Evolutionary conservation across 1,284 basidiomycete species (phyloP).

Genomic region (Ustilago loliicola): DNA sequence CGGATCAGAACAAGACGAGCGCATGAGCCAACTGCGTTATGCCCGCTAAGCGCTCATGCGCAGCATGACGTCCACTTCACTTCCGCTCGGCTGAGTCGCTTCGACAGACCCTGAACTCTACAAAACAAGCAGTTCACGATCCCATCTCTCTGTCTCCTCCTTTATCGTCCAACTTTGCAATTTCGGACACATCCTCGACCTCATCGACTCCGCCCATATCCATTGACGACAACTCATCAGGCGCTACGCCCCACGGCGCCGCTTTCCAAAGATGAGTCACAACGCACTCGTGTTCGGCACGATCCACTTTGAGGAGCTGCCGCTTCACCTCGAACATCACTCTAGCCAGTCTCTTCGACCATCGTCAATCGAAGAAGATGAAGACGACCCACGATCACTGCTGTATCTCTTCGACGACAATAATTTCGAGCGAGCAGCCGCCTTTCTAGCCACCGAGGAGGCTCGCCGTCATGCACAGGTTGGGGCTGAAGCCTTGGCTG

Average conservation of each 20-base stretch:
- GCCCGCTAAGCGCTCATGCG: constrained; percentile 3
- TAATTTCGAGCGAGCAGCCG: constrained; percentile 37
- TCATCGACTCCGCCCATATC: background rate
- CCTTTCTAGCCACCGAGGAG: constrained; percentile 26
- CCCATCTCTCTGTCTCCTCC: background rate
- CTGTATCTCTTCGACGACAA: constrained; percentile 57
- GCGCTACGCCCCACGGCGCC: background rate
- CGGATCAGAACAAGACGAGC: background rate
- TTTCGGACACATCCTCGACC: background rate
- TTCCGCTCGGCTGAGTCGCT: background rate
- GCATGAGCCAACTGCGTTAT: constrained; percentile 1
- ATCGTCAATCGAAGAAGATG: constrained; percentile 46
- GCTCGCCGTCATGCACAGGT: constrained; percentile 29
- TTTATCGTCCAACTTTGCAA: background rate
- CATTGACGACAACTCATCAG: background rate
- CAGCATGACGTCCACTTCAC: background rate
- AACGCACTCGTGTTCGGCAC: constrained; percentile 23
- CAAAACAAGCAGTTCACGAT: background rate
- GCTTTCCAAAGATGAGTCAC: constrained; percentile 11
- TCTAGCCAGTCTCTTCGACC: constrained; percentile 29
- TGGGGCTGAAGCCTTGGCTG: constrained; percentile 22
- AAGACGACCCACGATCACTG: constrained; percentile 47
- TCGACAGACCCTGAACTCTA: background rate
- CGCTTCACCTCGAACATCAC: constrained; percentile 21
- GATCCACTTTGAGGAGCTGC: constrained; percentile 44